Conservation (phyloP, 176 grass and related monocot species). For the Aegilops bicornis region DNA sequence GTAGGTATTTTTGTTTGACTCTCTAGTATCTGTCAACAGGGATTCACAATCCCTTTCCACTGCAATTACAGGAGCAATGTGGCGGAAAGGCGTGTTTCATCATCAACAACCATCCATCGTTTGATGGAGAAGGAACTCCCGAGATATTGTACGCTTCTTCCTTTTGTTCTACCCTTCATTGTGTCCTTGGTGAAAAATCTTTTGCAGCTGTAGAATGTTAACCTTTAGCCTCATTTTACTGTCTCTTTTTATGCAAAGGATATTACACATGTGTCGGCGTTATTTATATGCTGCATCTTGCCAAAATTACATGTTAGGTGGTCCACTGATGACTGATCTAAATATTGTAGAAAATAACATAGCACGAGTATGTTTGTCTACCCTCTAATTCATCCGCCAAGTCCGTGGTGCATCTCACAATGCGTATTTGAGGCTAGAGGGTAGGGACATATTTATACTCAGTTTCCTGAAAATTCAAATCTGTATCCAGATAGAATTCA, state of each 20-base stretch:
- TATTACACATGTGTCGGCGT: background rate
- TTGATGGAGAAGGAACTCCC: conserved; percentile 41
- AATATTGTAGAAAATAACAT: background rate
- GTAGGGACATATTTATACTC: too few relatives aligned
- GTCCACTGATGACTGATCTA: background rate
- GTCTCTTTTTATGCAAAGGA: background rate
- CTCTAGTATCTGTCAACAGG: background rate
- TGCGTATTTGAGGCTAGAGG: too few relatives aligned
- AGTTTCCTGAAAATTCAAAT: too few relatives aligned
- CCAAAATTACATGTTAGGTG: background rate
- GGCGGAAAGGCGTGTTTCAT: conserved; percentile 61
- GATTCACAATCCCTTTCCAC: conserved; percentile 1
- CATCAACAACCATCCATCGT: conserved; percentile 50
- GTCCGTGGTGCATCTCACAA: too few relatives aligned
- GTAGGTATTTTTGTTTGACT: background rate
- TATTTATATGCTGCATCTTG: background rate
- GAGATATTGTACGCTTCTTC: conserved; percentile 50
- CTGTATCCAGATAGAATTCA: too few relatives aligned
- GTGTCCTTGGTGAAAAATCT: background rate
- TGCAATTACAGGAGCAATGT: conserved; percentile 47
- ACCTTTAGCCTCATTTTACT: background rate
- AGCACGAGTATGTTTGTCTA: too few relatives aligned
- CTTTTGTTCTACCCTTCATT: background rate
- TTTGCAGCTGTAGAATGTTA: background rate
- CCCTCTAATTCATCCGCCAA: too few relatives aligned